Evolutionary conservation across 495 filamentous ascomycete species (phyloP), one percentile per base, ranked within the genome.

Genomic region (Hypoxylon crocopeplum): DNA sequence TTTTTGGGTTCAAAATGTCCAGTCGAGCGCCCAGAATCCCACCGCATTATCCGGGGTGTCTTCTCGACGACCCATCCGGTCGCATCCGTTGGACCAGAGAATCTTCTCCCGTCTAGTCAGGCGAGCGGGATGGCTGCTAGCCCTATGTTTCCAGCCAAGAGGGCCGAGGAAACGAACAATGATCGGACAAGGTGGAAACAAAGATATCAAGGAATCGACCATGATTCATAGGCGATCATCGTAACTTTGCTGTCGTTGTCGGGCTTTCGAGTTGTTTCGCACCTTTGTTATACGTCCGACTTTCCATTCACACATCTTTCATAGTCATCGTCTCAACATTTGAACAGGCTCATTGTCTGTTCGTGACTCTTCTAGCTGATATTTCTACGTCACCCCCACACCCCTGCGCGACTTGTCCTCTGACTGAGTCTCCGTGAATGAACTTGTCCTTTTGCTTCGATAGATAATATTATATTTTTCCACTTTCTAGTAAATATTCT

Each of bases 51-150:
- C 40, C 44, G 36, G 42, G 59, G 58, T 44, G 32, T 55, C 55
- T 22, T 54, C 34, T 51, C 21, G 21, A 37, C 29, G 32, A 55
- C 32, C 53, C 27, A 46, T 52, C 41, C 7, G 58, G 51, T 32
- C 50, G 60, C 51, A 45, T 70, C 48, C 54, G 64, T 66, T 70
- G 68, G 64, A 46, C 64, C 38, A 44, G 55, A 64, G 40, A 19
- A 45, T 40, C 47, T 41, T 50, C 45, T 33, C 48, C 48, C 37
- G 33, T 40, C 24, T 10, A 11, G 49, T 58, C 53, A 64, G 36
- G 41, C 48, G 42, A 58, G 33, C 8, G 48, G 38, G 19, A 39
- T 37, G 55, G 50, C 40, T 46, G 44, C 48, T 38, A 48, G 29
- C 25, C 47, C 36, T 37, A 17, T 24, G 41, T 22, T 36, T 44